Base-by-base conservation (phyloP, 176 grass and related monocot genomes). In the Olyra latifolia region DNA sequence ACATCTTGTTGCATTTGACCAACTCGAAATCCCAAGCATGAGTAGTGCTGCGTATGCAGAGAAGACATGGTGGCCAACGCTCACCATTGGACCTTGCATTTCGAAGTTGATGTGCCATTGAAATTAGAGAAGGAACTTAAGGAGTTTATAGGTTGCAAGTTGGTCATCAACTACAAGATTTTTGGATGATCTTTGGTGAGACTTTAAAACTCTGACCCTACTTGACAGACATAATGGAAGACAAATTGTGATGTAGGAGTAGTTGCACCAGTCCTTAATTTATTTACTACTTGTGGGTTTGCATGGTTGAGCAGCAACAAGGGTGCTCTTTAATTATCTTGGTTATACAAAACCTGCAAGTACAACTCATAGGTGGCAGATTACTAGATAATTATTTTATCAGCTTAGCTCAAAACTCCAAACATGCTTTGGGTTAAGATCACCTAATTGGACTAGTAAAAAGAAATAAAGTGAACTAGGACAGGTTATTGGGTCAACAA, bases 131-230 rank as follows among this genome's bases (percentile, higher is more conserved):
- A 72, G 6, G 3, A 19, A 42, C 29, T 9, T 28, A 62, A 85
- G 8, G 12, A 61, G 45, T n/a, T 52, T 62, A 4, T 32, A 45
- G 43, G 76, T 84, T 84, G 52, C 45, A 69, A 76, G 77, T 76
- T 85, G 82, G 62, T 22, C 69, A 69, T 84, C 75, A 45, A 75
- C 75, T 43, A 47, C 52, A 70, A 7, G 25, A 20, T 46, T 72
- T 56, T 16, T 42, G 8, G 10, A 38, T 53, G 16, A n/a, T 60
- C 23, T 59, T 55, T 40, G 23, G 29, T 35, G 5, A 29, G 76
- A 15, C 70, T 74, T 41, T 27, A 46, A 3, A 30, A 66, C 32
- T 55, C 60, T 54, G 52, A 13, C 56, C 23, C 35, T 58, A 12
- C 53, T 20, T 59, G 75, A 79, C 0, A 67, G 75, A 88, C 76